Conservation (phyloP, 768 basidiomycete species). For the Gelatoporia subvermispora region DNA sequence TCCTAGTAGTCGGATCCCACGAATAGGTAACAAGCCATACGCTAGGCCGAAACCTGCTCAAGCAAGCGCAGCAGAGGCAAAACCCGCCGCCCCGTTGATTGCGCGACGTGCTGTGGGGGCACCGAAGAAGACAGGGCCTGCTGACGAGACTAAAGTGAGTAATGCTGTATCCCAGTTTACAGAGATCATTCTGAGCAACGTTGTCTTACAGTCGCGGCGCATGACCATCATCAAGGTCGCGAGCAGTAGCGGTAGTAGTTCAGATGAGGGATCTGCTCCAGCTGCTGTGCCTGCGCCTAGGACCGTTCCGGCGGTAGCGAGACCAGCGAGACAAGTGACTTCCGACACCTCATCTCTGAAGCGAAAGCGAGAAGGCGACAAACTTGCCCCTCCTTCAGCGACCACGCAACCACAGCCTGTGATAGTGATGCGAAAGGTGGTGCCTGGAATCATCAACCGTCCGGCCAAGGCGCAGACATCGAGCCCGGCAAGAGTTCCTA, state of each 20-base stretch:
- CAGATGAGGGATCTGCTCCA: conserved; percentile 7
- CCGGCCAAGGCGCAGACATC: conserved; percentile 1
- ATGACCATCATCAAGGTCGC: conserved; percentile 2
- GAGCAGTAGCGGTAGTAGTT: conserved; percentile 10
- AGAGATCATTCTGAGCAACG: background rate
- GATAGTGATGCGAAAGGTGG: conserved; percentile 31
- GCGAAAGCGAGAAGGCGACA: conserved; percentile 26
- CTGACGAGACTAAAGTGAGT: background rate
- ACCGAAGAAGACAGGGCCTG: background rate
- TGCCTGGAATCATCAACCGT: conserved; percentile 28
- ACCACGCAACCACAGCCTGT: conserved; percentile 21
- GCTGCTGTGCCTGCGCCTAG: background rate
- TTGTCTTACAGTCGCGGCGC: conserved; percentile 13
- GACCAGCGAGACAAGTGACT: background rate
- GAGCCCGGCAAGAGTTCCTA: conserved; percentile 12
- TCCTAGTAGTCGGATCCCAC: conserved; percentile 28
- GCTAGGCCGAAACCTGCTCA: conserved; percentile 16
- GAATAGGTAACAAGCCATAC: conserved; percentile 30
- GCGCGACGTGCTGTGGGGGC: conserved; percentile 1
- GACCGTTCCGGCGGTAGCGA: background rate
- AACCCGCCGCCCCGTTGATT: background rate
- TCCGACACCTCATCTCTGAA: conserved; percentile 23
- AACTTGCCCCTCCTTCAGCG: conserved; percentile 15
- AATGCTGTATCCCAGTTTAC: background rate
- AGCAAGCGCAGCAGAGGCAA: background rate